Conservation (phyloP, 768 basidiomycete species). For the Lentinula sp. region DNA sequence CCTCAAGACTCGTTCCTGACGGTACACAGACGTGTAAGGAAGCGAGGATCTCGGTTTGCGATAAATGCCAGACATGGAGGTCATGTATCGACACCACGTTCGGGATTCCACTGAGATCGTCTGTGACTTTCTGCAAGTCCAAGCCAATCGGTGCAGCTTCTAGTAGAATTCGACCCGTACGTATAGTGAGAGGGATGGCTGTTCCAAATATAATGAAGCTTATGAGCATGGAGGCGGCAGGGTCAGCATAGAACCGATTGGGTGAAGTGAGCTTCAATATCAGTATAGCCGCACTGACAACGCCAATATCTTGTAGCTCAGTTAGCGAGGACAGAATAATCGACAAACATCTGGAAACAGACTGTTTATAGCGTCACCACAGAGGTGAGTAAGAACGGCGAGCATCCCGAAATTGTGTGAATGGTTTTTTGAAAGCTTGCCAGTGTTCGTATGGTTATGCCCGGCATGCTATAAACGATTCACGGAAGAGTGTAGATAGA, state of each 20-base stretch:
- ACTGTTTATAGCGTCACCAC: conserved; percentile 53
- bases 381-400: conserved; percentile 44
- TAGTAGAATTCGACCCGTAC: conserved; percentile 43
- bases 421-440: conserved; percentile 20
- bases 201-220: conserved; percentile 47
- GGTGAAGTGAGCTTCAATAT: conserved; percentile 42
- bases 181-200: conserved; percentile 44
- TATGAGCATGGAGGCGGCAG: conserved; percentile 43
- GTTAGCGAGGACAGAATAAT: not conserved
- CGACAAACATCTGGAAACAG: conserved; percentile 10
- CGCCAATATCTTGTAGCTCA: conserved; percentile 37
- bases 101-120: conserved; percentile 40
- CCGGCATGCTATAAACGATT: conserved; percentile 32
- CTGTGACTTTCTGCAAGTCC: conserved; percentile 41
- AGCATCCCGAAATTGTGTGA: conserved; percentile 35
- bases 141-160: conserved; percentile 47
- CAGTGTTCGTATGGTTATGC: conserved; percentile 40
- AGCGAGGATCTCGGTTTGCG: conserved; percentile 47
- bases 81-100: conserved; percentile 44
- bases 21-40: conserved; percentile 50
- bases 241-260: conserved; percentile 47
- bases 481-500: not conserved
- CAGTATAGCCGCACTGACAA: conserved; percentile 44
- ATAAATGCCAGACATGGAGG: conserved; percentile 51
- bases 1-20: conserved; percentile 36